Base-by-base conservation (phyloP, 805 yeast species). In the Starmerella ratchasimensis region DNA sequence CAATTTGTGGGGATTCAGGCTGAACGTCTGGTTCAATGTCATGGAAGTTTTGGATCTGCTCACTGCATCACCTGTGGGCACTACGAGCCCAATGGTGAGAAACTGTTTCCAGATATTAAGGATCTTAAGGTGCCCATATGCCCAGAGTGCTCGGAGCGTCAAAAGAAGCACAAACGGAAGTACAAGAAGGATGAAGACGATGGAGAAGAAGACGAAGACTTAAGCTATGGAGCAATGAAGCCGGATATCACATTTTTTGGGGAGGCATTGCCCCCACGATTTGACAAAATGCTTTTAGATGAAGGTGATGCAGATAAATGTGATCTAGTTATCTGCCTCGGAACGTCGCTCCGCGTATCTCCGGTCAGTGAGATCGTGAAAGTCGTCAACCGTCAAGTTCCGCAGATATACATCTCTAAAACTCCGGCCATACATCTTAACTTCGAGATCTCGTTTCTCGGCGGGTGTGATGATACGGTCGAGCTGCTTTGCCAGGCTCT, bases 191-290 rank as follows among this genome's bases (percentile, higher is more conserved):
- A 33, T 34, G 56, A 51, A 19, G 50, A 49, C 23, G 56, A 53
- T 16, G 57, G 51, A 3, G 53, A 51, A 11, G 55, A 50, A 9
- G 54, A 49, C 3, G 51, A 49, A 15, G 49, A 40, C 5, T 39
- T 43, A 9, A 71, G 48, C 68, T 79, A 7, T 72, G 95, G 94
- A 13, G 88, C 83, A 3, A 67, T 81, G 69, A 84, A 86, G 55
- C 96, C 96, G 0, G 93, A 84, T 54, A 84, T 84, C 43, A 83
- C 94, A 0, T 84, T 84, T 53, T 84, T 84, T 49, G 94, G 94
- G 13, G 95, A 84, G 56, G 72, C 75, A 13, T 62, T 84, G 41
- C 94, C 95, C 1, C 63, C 64, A 11, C 58, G 65, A 33, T 84
- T 77, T 52, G 86, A 82, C 48, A 67, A 68, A 32, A 55, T 63